Evolutionary conservation across 176 grass and related monocot species (phyloP).

Genomic region (Paspalum notatum): DNA sequence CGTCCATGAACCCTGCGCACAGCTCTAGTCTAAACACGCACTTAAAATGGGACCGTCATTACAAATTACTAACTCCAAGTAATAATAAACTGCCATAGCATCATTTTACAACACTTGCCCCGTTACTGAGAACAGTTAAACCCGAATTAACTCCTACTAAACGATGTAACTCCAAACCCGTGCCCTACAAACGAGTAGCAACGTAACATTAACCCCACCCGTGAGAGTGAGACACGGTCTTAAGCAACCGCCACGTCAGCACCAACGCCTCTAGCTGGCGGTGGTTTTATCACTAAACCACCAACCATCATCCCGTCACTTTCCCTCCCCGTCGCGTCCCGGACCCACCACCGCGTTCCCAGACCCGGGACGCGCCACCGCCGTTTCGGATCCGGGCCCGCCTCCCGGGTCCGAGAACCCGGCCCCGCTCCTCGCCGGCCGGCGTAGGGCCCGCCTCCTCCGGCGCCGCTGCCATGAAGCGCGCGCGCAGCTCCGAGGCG

Average conservation of each 20-base stretch:
- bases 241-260: conserved; percentile 38
- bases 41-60: too few relatives aligned
- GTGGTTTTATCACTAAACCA: neutral
- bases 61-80: too few relatives aligned
- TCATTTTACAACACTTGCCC: too few relatives aligned
- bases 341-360: neutral
- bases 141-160: neutral
- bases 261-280: neutral
- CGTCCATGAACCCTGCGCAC: too few relatives aligned
- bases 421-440: conserved; percentile 13
- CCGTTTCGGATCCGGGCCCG: conserved; percentile 27
- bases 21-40: too few relatives aligned
- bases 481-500: conserved; percentile 49
- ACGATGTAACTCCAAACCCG: neutral
- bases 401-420: conserved; percentile 2
- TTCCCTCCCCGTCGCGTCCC: neutral
- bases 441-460: neutral
- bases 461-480: conserved; percentile 43
- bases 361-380: conserved; percentile 23
- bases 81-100: too few relatives aligned
- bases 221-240: neutral
- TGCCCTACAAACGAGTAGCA: too few relatives aligned
- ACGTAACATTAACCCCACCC: conserved; percentile 8
- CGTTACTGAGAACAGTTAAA: too few relatives aligned
- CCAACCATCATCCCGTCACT: neutral